A percentile compares a stretch with the other conserved stretches of the same genome.
These are phyloP conservation scores for Pyrus communis DNA, from an alignment of 306 rosid species.

Conservation along the genomic window DNA sequence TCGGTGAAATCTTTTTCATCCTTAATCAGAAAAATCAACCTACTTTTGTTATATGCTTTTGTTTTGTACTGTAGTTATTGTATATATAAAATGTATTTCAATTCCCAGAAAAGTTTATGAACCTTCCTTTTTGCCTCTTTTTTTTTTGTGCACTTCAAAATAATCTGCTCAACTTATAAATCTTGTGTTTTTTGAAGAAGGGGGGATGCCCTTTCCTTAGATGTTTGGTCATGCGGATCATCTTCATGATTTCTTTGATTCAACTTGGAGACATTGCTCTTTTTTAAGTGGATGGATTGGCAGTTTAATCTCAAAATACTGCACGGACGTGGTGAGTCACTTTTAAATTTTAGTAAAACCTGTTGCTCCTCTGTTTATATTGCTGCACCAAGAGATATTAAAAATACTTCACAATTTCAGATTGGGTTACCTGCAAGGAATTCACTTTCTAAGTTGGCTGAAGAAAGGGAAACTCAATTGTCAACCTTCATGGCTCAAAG, in stretches of 20 bases:
- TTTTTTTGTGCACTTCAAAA: neutral
- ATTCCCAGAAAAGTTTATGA: neutral
- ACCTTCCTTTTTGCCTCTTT: neutral
- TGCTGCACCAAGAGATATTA: slow-evolving; percentile 14
- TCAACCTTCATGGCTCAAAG: slow-evolving; percentile 34
- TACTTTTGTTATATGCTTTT: neutral
- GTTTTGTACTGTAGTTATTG: too few relatives aligned
- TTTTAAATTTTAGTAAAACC: neutral
- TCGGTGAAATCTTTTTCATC: neutral
- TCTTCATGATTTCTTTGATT: slow-evolving; percentile 25
- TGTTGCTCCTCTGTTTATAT: neutral
- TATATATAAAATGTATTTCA: neutral
- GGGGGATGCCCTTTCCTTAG: slow-evolving; percentile 22
- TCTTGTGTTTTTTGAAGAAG: slow-evolving; percentile 21
- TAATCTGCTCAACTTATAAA: slow-evolving; percentile 13
- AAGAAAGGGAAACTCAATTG: slow-evolving; percentile 21
- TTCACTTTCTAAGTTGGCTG: slow-evolving; percentile 30
- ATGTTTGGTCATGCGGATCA: slow-evolving; percentile 41
- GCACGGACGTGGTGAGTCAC: slow-evolving; percentile 26
- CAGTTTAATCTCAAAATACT: slow-evolving; percentile 28
- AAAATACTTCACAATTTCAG: slow-evolving; percentile 28
- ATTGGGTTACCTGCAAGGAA: slow-evolving; percentile 30
- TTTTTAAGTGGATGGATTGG: slow-evolving; percentile 37
- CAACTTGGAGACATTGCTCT: slow-evolving; percentile 33
- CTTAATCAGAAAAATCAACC: neutral